Base-by-base conservation (phyloP, 2,329 filamentous ascomycete genomes). In the Botrytis deweyae region DNA sequence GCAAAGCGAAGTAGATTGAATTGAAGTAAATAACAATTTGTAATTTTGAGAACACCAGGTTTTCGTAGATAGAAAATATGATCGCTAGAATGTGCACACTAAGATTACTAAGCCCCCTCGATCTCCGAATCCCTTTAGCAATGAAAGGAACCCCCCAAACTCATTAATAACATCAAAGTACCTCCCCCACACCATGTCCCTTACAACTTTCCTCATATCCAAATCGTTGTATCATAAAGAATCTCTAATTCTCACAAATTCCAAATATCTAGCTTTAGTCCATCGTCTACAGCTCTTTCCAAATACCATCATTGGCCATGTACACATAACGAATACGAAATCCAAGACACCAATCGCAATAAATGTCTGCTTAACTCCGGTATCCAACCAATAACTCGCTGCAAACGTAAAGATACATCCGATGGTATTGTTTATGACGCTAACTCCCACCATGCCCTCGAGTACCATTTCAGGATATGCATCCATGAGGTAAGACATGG, bases 401-500 rank as follows among this genome's bases (percentile, higher is more conserved):
- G 83, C 83, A 75, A 88, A 88, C 0, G 87, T 88, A 75, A 88
- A 87, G 72, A 88, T 82, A 77, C 85, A 86, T 14, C 85, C 87
- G 25, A 88, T 81, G 3, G 84, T 85, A 78, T 88, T 88, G 80
- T 88, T 88, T 79, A 88, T 87, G 33, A 88, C 86, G 3, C 86
- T 84, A 1, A 88, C 87, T 9, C 87, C 87, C 1, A 88, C 87
- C 87, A 88, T 88, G 42, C 87, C 87, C 76, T 88, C 87, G 4
- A 88, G 80, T 9, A 88, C 84, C 84, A 88, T 88, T 49, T 88
- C 87, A 0, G 87, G 86, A 74, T 88, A 88, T 5, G 85, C 85
- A 74, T 88, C 87, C 76, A 87, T 86, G 7, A 88, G 81, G 74
- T 88, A 88, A 0, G 87, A 85, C 82, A 87, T 84, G 72, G 84